These are phyloP conservation scores for Botryotinia narcissicola DNA, from an alignment of 2,329 filamentous ascomycete genomes.

Conservation along the genomic window DNA sequence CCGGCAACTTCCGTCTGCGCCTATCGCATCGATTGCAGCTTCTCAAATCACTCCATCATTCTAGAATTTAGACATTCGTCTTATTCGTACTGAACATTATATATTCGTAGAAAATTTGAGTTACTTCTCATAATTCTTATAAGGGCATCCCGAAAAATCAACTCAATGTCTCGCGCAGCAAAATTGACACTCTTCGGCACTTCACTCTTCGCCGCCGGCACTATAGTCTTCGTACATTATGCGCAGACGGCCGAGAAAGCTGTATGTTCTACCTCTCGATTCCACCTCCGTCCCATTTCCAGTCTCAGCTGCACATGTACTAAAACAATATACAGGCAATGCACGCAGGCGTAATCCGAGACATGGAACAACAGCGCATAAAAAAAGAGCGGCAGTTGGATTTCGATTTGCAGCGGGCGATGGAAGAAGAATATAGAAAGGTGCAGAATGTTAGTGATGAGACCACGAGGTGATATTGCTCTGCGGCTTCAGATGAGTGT, in stretches of 20 bases:
- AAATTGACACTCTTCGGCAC: constrained; percentile 82
- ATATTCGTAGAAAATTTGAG: neutral
- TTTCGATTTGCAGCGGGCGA: constrained; percentile 82
- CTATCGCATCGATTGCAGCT: constrained; percentile 9
- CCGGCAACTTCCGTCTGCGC: constrained; percentile 29
- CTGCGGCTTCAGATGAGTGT: constrained; percentile 5
- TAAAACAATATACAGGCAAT: constrained; percentile 63
- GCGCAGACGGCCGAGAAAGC: constrained; percentile 80
- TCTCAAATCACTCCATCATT: constrained; percentile 8
- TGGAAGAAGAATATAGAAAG: constrained; percentile 89
- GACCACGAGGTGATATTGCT: constrained; percentile 13
- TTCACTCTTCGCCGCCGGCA: constrained; percentile 70
- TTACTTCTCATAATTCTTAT: neutral
- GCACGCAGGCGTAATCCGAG: constrained; percentile 90
- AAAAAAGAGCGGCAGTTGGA: constrained; percentile 90
- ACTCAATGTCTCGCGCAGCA: constrained; percentile 79
- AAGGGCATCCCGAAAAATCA: neutral
- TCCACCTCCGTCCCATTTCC: neutral
- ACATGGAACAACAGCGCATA: constrained; percentile 88
- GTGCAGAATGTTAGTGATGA: constrained; percentile 71
- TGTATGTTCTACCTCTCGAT: constrained; percentile 50
- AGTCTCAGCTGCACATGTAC: neutral
- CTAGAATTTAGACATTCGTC: neutral
- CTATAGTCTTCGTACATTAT: constrained; percentile 84
- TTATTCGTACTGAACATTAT: neutral